Evolutionary conservation across 305 asterid genomes (phyloP).

Genomic region (Fraxinus latifolia): DNA sequence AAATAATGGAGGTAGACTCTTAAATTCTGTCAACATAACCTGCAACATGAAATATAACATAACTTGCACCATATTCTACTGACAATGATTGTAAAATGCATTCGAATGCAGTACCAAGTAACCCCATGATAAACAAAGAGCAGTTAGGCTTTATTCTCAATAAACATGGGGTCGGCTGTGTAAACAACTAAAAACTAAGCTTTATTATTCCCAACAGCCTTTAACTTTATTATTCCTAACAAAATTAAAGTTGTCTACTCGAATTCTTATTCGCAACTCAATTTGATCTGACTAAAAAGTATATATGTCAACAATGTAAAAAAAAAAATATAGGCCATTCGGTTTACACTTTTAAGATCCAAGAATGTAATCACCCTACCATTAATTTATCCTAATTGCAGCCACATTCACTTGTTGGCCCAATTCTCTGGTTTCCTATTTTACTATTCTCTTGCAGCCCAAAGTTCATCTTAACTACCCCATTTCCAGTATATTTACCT

Average conservation of each 20-base stretch:
- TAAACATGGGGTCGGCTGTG: neutral
- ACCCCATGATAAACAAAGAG: neutral
- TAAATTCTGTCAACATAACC: constrained; percentile 41
- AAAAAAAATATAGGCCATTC: neutral
- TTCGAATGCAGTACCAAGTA: neutral
- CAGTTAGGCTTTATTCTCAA: neutral
- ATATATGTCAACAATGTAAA: neutral
- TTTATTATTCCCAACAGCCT: neutral
- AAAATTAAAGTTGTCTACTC: neutral
- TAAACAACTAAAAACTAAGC: neutral
- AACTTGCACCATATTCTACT: neutral
- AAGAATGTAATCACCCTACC: neutral
- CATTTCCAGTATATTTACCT: neutral
- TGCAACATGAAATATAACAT: constrained; percentile 24
- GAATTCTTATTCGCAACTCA: neutral
- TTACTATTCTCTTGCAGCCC: neutral
- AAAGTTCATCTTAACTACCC: neutral
- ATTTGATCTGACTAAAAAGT: neutral
- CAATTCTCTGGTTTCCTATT: neutral
- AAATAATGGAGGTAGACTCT: constrained; percentile 83
- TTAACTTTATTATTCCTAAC: neutral
- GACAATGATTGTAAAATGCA: neutral
- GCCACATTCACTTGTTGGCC: neutral
- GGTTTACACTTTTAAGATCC: neutral
- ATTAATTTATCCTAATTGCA: neutral